Conservation (phyloP, 805 yeast genomes). For the Nakazawaea wickerhamii region DNA sequence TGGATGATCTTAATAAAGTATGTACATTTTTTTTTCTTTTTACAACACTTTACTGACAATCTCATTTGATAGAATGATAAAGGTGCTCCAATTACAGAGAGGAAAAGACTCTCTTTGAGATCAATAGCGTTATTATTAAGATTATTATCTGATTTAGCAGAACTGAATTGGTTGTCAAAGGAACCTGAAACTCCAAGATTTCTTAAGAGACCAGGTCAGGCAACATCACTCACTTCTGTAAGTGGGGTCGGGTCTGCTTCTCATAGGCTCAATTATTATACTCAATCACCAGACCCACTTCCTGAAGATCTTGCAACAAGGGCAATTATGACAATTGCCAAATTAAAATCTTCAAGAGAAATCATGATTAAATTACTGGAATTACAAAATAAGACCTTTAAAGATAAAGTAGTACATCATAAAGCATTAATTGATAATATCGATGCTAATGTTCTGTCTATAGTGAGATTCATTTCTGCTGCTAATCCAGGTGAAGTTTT, state of each 20-base stretch:
- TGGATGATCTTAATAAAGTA: conserved; percentile 24
- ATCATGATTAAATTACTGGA: conserved; percentile 15
- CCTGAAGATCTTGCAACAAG: conserved; percentile 20
- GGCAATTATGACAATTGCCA: conserved; percentile 11
- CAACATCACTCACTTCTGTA: conserved; percentile 20
- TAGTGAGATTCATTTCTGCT: conserved; percentile 43
- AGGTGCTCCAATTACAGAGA: conserved; percentile 22
- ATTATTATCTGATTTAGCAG: conserved; percentile 35
- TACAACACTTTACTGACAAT: not conserved
- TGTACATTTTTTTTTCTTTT: conserved; percentile 7
- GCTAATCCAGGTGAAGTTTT: conserved; percentile 42
- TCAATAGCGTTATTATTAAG: conserved; percentile 33
- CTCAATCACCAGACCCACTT: conserved; percentile 27
- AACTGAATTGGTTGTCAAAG: conserved; percentile 32
- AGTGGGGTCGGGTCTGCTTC: conserved; percentile 27
- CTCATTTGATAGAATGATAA: conserved; percentile 16
- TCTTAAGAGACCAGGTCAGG: conserved; percentile 18
- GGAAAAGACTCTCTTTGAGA: conserved; percentile 22
- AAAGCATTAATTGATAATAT: conserved; percentile 25
- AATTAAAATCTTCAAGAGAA: conserved; percentile 13
- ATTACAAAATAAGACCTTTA: conserved; percentile 11
- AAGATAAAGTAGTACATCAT: conserved; percentile 18
- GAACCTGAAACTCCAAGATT: conserved; percentile 20
- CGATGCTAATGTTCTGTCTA: conserved; percentile 33
- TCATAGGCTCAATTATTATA: conserved; percentile 28